Conservation (phyloP, 495 filamentous ascomycete species). For the Peziza echinospora region DNA sequence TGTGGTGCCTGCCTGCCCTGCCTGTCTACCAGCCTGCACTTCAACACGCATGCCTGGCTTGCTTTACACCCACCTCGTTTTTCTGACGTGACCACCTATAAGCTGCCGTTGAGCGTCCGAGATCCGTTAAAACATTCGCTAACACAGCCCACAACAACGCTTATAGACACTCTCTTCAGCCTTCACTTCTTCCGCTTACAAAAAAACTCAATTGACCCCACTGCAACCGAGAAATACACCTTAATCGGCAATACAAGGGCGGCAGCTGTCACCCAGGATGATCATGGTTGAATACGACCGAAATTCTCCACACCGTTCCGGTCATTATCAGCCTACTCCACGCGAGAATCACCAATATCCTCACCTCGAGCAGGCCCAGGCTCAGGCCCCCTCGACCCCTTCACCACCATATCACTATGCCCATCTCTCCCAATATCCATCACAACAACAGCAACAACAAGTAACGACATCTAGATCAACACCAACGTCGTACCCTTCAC, state of each 20-base stretch:
- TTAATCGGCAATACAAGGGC: too few species aligned
- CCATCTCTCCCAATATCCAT: slow-evolving; percentile 13
- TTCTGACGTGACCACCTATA: not conserved
- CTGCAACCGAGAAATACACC: too few species aligned
- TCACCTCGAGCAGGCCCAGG: slow-evolving; percentile 19
- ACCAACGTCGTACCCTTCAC: slow-evolving; percentile 27
- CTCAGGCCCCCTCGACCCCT: slow-evolving; percentile 20
- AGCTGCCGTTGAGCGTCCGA: not conserved
- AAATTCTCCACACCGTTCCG: slow-evolving; percentile 13
- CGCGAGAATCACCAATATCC: slow-evolving; percentile 19
- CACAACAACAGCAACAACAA: slow-evolving; percentile 7
- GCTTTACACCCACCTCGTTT: too few species aligned
- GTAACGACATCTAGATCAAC: slow-evolving; percentile 13
- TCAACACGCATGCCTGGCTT: too few species aligned
- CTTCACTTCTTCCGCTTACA: too few species aligned
- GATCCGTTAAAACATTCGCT: not conserved
- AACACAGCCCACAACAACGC: too few species aligned
- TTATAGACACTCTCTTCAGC: too few species aligned
- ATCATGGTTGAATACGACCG: slow-evolving; percentile 22
- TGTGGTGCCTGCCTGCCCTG: slow-evolving; percentile 4
- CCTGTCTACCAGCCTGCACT: too few species aligned
- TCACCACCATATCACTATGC: slow-evolving; percentile 21
- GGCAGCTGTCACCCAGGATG: slow-evolving; percentile 8
- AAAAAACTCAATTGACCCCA: too few species aligned
- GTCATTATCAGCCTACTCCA: slow-evolving; percentile 12